phyloP scores from a whole-genome alignment of 768 basidiomycete species.

The Lactarius vividus region DNA sequence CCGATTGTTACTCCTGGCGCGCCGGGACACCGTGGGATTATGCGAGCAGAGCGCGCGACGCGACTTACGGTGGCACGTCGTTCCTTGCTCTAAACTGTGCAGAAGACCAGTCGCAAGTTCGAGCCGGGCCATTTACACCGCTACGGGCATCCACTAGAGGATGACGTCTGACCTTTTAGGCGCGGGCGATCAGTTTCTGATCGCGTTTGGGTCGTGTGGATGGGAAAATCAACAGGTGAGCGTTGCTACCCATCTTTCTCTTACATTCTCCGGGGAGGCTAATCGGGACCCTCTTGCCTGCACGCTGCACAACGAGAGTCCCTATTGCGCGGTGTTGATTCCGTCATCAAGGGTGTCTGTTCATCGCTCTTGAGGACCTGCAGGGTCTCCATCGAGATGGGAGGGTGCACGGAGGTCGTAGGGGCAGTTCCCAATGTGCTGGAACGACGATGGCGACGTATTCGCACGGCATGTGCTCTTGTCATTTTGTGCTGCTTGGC shows the following conservation, averaged over 20 bases:
- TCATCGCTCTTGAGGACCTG: conserved; percentile 18
- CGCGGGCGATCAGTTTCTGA: conserved; percentile 21
- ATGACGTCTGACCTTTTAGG: conserved; percentile 25
- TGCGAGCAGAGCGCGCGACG: conserved; percentile 15
- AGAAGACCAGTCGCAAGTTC: conserved; percentile 16
- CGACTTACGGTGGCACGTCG: conserved; percentile 6
- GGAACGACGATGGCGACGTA: conserved; percentile 22
- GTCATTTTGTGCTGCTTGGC: background rate
- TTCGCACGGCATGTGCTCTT: conserved; percentile 17
- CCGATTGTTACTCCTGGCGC: no score
- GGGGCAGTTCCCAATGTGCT: conserved; percentile 26
- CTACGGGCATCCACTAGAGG: conserved; percentile 26
- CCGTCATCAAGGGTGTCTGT: conserved; percentile 20
- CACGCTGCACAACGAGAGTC: conserved; percentile 15
- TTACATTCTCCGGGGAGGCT: background rate
- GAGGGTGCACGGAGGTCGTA: conserved; percentile 7
- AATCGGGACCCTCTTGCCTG: background rate
- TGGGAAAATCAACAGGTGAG: conserved; percentile 29
- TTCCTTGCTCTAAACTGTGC: background rate
- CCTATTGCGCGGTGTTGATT: conserved; percentile 11
- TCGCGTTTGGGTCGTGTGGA: conserved; percentile 25
- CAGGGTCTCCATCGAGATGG: conserved; percentile 2
- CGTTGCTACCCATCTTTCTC: background rate
- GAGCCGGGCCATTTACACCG: conserved; percentile 25
- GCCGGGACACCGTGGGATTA: no score